These are phyloP conservation scores for Trichoderma simmonsii DNA, from an alignment of 2,329 filamentous ascomycete genomes.

Conservation along the genomic window DNA sequence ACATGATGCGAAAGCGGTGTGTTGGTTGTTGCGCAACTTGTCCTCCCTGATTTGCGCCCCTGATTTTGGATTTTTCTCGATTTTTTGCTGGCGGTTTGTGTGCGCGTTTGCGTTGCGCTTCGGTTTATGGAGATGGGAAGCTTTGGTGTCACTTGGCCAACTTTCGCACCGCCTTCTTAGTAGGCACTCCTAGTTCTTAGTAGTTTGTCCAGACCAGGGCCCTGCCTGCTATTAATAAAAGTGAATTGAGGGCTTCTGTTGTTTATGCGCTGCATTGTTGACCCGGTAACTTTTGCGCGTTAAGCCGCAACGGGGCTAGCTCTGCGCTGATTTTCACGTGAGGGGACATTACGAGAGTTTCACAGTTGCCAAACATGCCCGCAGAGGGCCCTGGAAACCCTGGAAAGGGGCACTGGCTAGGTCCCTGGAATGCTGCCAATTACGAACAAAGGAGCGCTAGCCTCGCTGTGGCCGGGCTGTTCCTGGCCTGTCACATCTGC, in stretches of 20 bases:
- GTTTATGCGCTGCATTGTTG: slow-evolving; percentile 15
- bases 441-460: background rate
- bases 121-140: background rate
- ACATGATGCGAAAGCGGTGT: slow-evolving; percentile 29
- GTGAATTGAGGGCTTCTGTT: background rate
- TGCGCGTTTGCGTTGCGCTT: background rate
- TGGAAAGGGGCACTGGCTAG: slow-evolving; percentile 4
- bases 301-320: background rate
- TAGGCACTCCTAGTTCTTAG: background rate
- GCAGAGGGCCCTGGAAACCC: background rate
- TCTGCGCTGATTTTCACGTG: slow-evolving; percentile 15
- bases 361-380: background rate
- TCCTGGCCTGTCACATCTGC: background rate
- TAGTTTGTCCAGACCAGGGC: background rate
- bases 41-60: background rate
- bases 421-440: background rate
- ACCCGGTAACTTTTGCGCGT: slow-evolving; percentile 8
- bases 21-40: background rate
- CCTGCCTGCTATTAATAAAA: background rate
- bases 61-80: background rate
- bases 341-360: slow-evolving; percentile 7
- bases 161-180: background rate
- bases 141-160: background rate
- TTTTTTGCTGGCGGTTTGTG: background rate
- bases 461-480: background rate